Evolutionary conservation across 257 asterid species (phyloP), one percentile per base, ranked within the genome.

Genomic region (Sherardia arvensis): DNA sequence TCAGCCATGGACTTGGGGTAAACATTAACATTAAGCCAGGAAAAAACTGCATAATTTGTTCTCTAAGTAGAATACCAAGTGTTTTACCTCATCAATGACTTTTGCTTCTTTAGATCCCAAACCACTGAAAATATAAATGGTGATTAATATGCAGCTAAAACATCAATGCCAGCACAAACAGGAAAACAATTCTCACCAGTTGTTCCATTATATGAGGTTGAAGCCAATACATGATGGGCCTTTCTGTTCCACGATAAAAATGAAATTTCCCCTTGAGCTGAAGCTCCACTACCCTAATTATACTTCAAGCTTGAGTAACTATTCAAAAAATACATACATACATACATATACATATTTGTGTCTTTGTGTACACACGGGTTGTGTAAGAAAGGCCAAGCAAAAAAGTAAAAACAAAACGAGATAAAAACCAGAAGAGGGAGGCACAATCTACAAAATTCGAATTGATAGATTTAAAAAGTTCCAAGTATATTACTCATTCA

Each of bases 91-190:
- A 92, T 78, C 62, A 81, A 94, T 66, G 99, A 96, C 77, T 89
- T 92, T 78, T 92, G 97, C 81, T 76, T 92, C 91, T 78, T 87
- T 77, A 92, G 79, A 81, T 92, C 99, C 99, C 99, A 92, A 62
- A 92, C 90, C 74, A 84, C 97, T 92, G 88, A 59, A 80, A 79
- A 45, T 58, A 71, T 61, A 79, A 60, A 69, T 61, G 77, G 20
- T 21, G 27, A 22, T 18, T 18, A 61, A 73, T 71, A 83, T 70
- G 74, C 51, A 49, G 43, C 62, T 20, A 47, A 53, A 11, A 11
- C 15, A 28, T 51, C 32, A 49, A 28, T 45, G 4, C 9, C 25
- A 30, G 49, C 22, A 61, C 18, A 34, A 32, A 64, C 18, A 28
- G 11, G 27, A 26, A 64, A 23, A 70, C 32, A 82, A 77, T 62